Percentiles rank a stretch among this genome's conserved stretches.
Conservation (phyloP, 768 basidiomycete species). For the Harrya chromipes region DNA sequence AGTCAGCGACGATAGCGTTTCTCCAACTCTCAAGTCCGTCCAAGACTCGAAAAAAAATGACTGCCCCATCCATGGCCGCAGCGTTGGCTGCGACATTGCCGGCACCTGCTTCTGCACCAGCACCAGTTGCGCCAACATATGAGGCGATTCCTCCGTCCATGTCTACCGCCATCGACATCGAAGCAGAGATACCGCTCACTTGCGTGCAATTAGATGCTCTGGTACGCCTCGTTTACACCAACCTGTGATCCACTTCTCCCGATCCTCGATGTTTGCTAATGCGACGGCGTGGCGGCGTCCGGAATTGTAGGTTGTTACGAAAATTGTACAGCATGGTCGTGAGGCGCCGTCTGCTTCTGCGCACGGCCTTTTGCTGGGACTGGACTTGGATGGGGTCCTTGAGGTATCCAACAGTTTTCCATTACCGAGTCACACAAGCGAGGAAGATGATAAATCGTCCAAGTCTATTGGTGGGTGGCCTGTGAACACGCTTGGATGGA, state of each 20-base stretch:
- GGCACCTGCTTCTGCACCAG: slow-evolving; percentile 52
- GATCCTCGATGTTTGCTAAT: slow-evolving; percentile 11
- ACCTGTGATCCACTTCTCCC: slow-evolving; percentile 1
- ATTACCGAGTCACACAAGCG: slow-evolving; percentile 65
- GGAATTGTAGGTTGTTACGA: slow-evolving; percentile 72
- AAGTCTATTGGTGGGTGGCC: slow-evolving; percentile 64
- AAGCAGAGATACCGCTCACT: slow-evolving; percentile 80
- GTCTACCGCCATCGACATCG: slow-evolving; percentile 91
- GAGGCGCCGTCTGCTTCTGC: slow-evolving; percentile 73
- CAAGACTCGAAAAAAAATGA: slow-evolving; percentile 37
- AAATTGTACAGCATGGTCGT: slow-evolving; percentile 89
- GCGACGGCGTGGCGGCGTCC: neutral
- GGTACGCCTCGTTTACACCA: slow-evolving; percentile 45
- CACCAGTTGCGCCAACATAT: slow-evolving; percentile 64
- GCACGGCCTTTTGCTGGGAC: slow-evolving; percentile 83
- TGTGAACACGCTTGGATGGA: slow-evolving; percentile 4
- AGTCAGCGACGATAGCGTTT: slow-evolving; percentile 15
- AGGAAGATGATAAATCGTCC: slow-evolving; percentile 80
- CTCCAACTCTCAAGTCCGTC: neutral
- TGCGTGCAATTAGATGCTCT: slow-evolving; percentile 83
- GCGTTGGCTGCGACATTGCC: slow-evolving; percentile 84
- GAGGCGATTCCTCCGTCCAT: slow-evolving; percentile 91
- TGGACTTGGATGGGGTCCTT: slow-evolving; percentile 87
- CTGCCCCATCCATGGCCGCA: slow-evolving; percentile 87
- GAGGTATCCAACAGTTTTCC: slow-evolving; percentile 93